These are phyloP conservation scores for Aspergillus texensis DNA, from an alignment of 2,329 filamentous ascomycete species.

Conservation along the genomic window DNA sequence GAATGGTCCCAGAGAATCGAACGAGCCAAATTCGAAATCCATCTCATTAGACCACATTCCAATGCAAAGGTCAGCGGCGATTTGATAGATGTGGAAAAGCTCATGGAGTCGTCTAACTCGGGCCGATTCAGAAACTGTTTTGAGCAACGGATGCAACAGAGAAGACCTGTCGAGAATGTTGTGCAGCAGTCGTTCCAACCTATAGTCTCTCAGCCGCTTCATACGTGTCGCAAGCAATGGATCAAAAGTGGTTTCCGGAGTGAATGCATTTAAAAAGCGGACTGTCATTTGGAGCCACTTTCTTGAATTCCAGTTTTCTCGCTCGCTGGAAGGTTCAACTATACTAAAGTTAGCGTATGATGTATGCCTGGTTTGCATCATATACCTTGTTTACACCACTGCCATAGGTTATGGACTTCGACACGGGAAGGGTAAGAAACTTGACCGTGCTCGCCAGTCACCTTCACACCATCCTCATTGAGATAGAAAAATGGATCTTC, in stretches of 20 bases:
- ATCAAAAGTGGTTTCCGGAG: neutral
- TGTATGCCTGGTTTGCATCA: neutral
- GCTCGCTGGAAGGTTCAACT: neutral
- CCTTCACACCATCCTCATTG: neutral
- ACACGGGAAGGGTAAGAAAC: neutral
- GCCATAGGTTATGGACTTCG: neutral
- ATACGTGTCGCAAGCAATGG: neutral
- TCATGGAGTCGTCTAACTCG: neutral
- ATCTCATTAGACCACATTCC: neutral
- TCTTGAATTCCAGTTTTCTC: neutral
- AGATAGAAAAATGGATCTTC: neutral
- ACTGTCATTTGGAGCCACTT: neutral
- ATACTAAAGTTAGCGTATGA: neutral
- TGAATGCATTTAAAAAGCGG: neutral
- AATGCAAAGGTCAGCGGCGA: neutral
- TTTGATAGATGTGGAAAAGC: neutral
- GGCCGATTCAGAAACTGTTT: neutral
- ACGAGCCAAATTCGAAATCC: neutral
- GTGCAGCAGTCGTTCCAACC: neutral
- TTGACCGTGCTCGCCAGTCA: neutral
- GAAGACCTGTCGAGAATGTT: neutral
- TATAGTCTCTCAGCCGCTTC: neutral
- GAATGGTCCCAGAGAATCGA: neutral
- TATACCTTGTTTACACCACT: neutral
- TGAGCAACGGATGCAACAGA: neutral